Conservation (phyloP, 768 basidiomycete genomes). For the Suillus ampliporus region DNA sequence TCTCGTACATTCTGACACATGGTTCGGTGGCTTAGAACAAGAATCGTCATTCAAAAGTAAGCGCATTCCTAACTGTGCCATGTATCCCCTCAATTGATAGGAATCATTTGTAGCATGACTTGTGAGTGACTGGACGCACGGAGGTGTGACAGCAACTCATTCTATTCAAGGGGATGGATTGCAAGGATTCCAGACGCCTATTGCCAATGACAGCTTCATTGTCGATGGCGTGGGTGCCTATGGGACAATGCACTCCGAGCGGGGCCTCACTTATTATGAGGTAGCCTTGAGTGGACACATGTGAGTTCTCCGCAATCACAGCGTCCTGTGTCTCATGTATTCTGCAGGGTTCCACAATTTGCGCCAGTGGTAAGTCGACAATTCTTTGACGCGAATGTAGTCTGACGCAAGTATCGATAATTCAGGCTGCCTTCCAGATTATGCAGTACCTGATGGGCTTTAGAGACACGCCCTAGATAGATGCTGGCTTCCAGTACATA, state of each 20-base stretch:
- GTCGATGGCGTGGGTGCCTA: conserved; percentile 73
- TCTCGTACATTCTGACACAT: background rate
- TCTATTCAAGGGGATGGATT: conserved; percentile 14
- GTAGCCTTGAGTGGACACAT: conserved; percentile 75
- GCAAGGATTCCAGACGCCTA: conserved; percentile 79
- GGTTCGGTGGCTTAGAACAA: conserved; percentile 40
- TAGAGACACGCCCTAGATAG: conserved; percentile 49
- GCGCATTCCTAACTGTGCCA: conserved; percentile 15
- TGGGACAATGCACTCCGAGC: conserved; percentile 68
- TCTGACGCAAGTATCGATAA: background rate
- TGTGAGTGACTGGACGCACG: conserved; percentile 30
- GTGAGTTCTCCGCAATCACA: conserved; percentile 25
- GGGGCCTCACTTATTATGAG: conserved; percentile 70
- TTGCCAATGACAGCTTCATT: conserved; percentile 67
- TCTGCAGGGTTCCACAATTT: conserved; percentile 56
- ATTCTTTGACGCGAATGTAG: background rate
- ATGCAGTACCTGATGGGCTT: conserved; percentile 69
- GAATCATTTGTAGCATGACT: conserved; percentile 44
- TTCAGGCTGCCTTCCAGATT: conserved; percentile 63
- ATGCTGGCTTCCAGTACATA: background rate
- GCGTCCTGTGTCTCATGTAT: background rate
- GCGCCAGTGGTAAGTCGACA: conserved; percentile 55
- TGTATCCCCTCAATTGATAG: background rate
- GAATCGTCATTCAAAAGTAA: conserved; percentile 65
- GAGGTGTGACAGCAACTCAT: background rate